Conservation (phyloP, 176 grass and related monocot species). For the Oropetium thomaeum region DNA sequence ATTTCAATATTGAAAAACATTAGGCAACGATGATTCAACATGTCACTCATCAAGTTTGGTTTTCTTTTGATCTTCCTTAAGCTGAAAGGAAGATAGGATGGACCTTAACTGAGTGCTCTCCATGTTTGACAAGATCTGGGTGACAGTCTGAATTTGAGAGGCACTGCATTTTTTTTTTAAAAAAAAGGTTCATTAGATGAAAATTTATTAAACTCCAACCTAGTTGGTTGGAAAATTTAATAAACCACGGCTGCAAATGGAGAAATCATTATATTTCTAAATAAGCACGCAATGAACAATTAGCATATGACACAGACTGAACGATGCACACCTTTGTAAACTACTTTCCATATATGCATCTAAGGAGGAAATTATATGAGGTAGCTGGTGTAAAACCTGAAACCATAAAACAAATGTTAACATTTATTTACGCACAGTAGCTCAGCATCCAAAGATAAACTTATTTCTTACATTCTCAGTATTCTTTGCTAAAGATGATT, state of each 20-base stretch:
- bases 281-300: background rate
- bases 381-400: constrained; percentile 65
- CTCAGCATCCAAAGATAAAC: background rate
- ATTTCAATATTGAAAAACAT: background rate
- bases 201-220: constrained; percentile 9
- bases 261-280: background rate
- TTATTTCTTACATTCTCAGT: constrained; percentile 61
- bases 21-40: background rate
- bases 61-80: constrained; percentile 31
- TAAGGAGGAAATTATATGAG: constrained; percentile 79
- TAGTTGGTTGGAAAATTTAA: background rate
- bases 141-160: constrained; percentile 76
- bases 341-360: constrained; percentile 85
- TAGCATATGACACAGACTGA: background rate
- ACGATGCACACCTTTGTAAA: constrained; percentile 67
- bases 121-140: constrained; percentile 73
- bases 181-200: constrained; percentile 20
- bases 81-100: constrained; percentile 15
- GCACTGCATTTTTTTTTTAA: constrained; percentile 39
- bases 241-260: background rate
- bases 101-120: constrained; percentile 68
- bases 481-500: constrained; percentile 68
- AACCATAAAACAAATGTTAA: constrained; percentile 9
- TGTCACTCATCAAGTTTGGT: constrained; percentile 15
- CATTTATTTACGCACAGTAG: background rate